Conservation (phyloP, 2,329 filamentous ascomycete species). For the Phaeosphaeriaceae sp. region DNA sequence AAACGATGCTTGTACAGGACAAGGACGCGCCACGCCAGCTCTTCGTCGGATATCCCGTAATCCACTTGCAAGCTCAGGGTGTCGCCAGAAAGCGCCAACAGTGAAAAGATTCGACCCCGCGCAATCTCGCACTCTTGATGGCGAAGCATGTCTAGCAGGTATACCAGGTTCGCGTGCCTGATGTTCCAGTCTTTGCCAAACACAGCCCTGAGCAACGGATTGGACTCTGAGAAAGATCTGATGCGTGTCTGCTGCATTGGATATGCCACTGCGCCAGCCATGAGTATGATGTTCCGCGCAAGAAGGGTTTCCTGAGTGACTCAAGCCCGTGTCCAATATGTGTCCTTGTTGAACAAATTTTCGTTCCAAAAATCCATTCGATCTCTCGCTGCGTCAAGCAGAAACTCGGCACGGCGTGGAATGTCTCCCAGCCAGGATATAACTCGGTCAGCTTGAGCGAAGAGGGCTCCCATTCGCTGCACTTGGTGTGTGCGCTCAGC, state of each 20-base stretch:
- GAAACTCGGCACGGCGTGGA: neutral
- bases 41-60: neutral
- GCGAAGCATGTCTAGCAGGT: neutral
- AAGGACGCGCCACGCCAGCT: neutral
- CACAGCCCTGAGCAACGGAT: neutral
- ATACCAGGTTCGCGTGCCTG: neutral
- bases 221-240: too few species aligned
- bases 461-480: neutral
- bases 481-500: neutral
- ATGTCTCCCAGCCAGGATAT: neutral
- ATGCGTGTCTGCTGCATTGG: neutral
- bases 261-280: neutral
- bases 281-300: neutral
- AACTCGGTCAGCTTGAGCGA: neutral
- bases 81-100: neutral
- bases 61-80: neutral
- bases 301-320: neutral
- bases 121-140: neutral
- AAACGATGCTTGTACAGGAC: neutral
- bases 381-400: neutral
- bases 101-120: neutral
- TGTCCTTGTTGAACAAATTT: neutral
- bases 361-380: neutral
- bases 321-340: neutral
- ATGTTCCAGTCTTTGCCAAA: neutral